phyloP scores from a whole-genome alignment of 2,329 filamentous ascomycete genomes.

The Sphaerulina populicola region DNA sequence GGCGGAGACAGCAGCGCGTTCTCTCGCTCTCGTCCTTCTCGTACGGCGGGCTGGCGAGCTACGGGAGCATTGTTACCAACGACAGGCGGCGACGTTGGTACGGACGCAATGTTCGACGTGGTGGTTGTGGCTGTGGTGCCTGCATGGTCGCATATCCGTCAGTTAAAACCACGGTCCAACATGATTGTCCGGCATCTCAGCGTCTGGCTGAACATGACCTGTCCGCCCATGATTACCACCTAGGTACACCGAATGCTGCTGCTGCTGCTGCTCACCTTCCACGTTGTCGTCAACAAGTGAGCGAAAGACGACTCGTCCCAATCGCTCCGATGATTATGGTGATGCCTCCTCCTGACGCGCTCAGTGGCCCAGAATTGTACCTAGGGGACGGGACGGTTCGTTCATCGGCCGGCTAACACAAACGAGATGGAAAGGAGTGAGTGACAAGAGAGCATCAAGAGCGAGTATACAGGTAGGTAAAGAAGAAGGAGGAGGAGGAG shows the following conservation, averaged over 20 bases:
- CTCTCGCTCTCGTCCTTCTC: constrained; percentile 4
- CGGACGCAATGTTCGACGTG: constrained; percentile 13
- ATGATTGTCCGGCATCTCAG: background rate
- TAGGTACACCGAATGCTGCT: no score
- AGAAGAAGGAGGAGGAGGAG: no score
- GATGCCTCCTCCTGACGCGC: constrained; percentile 9
- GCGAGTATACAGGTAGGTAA: background rate
- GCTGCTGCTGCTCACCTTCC: constrained; percentile 15
- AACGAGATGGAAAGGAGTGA: constrained; percentile 14
- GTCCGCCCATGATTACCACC: background rate
- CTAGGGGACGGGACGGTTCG: background rate
- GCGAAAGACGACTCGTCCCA: constrained; percentile 12
- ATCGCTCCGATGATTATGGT: constrained; percentile 5
- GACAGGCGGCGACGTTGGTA: constrained; percentile 18
- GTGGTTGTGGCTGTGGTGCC: constrained; percentile 10
- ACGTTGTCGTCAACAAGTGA: constrained; percentile 7
- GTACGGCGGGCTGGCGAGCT: constrained; percentile 6
- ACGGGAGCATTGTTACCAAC: constrained; percentile 16
- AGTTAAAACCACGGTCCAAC: constrained; percentile 6
- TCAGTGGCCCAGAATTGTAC: background rate
- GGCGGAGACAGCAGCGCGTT: constrained; percentile 5
- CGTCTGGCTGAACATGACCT: background rate
- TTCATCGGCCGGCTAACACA: constrained; percentile 6
- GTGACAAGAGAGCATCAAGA: constrained; percentile 8
- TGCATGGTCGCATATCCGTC: constrained; percentile 2